These are phyloP conservation scores for Cryptococcus sp. DNA, from an alignment of 1,284 basidiomycete species.

Conservation along the genomic window DNA sequence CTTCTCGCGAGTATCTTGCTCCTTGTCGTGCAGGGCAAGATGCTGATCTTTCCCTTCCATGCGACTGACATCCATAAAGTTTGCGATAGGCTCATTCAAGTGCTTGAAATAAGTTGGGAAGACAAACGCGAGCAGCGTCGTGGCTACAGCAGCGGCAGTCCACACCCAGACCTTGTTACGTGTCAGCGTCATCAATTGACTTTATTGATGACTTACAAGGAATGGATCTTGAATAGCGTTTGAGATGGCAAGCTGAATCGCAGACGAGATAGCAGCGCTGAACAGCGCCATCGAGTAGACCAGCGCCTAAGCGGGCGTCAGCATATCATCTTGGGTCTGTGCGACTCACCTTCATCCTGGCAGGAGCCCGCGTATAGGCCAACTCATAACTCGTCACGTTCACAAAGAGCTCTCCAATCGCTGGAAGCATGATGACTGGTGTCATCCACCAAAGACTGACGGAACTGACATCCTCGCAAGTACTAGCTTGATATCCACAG, in stretches of 20 bases:
- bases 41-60: conserved; percentile 30
- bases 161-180: conserved; percentile 51
- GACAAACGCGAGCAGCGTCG: conserved; percentile 34
- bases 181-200: too few relatives aligned
- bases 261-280: conserved; percentile 54
- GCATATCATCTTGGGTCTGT: too few relatives aligned
- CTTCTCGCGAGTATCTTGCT: too few relatives aligned
- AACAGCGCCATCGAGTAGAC: conserved; percentile 54
- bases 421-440: conserved; percentile 39
- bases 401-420: conserved; percentile 56
- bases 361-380: conserved; percentile 54
- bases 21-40: too few relatives aligned
- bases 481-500: conserved; percentile 53
- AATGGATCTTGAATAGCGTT: conserved; percentile 52
- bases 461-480: conserved; percentile 21
- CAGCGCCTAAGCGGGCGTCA: conserved; percentile 15
- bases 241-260: conserved; percentile 48
- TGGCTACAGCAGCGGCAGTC: conserved; percentile 45
- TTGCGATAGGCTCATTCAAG: conserved; percentile 42
- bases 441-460: neutral
- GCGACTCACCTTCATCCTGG: conserved; percentile 52
- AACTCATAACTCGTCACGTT: conserved; percentile 57
- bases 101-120: conserved; percentile 47
- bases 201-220: conserved; percentile 25
- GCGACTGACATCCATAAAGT: conserved; percentile 39